Conservation (phyloP, 495 filamentous ascomycete species). For the Hypoxylon lenormandii region DNA sequence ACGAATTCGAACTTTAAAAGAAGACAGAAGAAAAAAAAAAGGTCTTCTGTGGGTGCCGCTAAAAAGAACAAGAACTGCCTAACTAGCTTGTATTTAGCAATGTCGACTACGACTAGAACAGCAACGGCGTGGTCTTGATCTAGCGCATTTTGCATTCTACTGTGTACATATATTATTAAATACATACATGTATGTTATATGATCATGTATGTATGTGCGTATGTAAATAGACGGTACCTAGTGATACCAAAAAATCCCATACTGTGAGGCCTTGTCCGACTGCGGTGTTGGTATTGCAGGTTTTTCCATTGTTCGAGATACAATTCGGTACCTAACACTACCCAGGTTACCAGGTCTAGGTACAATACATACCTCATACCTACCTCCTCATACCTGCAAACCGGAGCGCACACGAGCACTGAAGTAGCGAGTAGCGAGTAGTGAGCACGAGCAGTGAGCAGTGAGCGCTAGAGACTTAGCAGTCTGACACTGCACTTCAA, state of each 20-base stretch:
- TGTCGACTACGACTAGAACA: slow-evolving; percentile 23
- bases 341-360: too few relatives aligned
- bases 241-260: too few relatives aligned
- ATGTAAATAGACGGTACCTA: too few relatives aligned
- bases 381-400: background rate
- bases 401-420: too few relatives aligned
- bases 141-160: background rate
- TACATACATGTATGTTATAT: slow-evolving; percentile 5
- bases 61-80: slow-evolving; percentile 27
- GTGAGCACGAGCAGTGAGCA: background rate
- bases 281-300: too few relatives aligned
- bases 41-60: slow-evolving; percentile 31
- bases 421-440: too few relatives aligned
- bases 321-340: too few relatives aligned
- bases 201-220: too few relatives aligned
- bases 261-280: too few relatives aligned
- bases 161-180: background rate
- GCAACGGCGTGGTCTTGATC: slow-evolving; percentile 4
- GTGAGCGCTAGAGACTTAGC: background rate
- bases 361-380: background rate
- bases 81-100: slow-evolving; percentile 12
- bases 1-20: slow-evolving; percentile 38
- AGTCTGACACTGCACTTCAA: too few relatives aligned
- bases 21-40: slow-evolving; percentile 21
- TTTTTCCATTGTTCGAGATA: too few relatives aligned